Evolutionary conservation across 2,329 filamentous ascomycete genomes (phyloP).

Genomic region (Sphaerulina vaccinii): DNA sequence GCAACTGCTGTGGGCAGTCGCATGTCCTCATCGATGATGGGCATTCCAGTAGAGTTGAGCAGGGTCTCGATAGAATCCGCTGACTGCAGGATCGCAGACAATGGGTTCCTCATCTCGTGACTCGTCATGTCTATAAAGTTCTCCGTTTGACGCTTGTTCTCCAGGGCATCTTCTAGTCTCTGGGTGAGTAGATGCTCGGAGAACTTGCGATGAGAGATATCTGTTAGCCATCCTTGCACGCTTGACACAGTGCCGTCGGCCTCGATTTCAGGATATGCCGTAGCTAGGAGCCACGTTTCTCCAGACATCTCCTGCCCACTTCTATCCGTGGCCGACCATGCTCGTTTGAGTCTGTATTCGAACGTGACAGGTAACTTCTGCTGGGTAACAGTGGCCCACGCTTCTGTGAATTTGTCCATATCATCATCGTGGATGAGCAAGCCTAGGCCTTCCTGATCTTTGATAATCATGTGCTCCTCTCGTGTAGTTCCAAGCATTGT

Average conservation of each 20-base stretch:
- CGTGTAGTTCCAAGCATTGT: constrained; percentile 35
- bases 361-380: constrained; percentile 38
- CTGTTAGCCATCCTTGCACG: constrained; percentile 38
- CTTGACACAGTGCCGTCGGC: constrained; percentile 31
- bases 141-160: constrained; percentile 39
- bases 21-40: constrained; percentile 29
- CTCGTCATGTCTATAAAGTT: constrained; percentile 42
- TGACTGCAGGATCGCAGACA: constrained; percentile 41
- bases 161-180: constrained; percentile 38
- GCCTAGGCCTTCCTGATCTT: constrained; percentile 13
- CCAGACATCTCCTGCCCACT: constrained; percentile 30
- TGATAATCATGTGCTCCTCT: constrained; percentile 18
- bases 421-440: constrained; percentile 38
- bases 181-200: constrained; percentile 33
- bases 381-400: constrained; percentile 36
- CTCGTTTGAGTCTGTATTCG: constrained; percentile 41
- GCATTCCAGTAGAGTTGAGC: constrained; percentile 25
- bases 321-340: constrained; percentile 35
- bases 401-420: constrained; percentile 31
- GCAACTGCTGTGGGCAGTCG: constrained; percentile 20
- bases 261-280: constrained; percentile 35
- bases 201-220: constrained; percentile 38
- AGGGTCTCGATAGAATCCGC: constrained; percentile 45
- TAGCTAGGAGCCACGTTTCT: constrained; percentile 37
- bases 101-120: constrained; percentile 47